phyloP scores from a whole-genome alignment of 768 basidiomycete species.

The Tephrocybe sp. region DNA sequence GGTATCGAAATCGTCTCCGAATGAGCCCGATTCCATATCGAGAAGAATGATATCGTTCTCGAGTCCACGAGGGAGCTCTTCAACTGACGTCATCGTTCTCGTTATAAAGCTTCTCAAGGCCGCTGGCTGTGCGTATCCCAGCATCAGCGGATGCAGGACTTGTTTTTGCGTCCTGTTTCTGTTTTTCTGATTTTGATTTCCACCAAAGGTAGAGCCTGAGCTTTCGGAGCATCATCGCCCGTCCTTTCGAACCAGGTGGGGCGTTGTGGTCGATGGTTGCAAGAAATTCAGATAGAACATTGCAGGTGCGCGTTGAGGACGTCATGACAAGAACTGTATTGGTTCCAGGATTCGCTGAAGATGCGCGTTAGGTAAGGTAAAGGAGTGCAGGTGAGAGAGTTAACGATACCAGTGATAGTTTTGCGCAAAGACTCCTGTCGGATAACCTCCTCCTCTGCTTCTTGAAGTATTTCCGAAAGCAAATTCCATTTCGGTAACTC shows the following conservation, averaged over 20 bases:
- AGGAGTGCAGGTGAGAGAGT: not conserved
- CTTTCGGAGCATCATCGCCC: conserved; percentile 76
- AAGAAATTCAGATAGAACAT: conserved; percentile 77
- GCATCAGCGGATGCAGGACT: conserved; percentile 24
- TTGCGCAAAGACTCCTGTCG: conserved; percentile 46
- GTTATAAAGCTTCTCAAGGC: conserved; percentile 24
- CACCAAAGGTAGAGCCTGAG: conserved; percentile 75
- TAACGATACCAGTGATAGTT: conserved; percentile 23
- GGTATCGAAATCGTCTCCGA: conserved; percentile 63
- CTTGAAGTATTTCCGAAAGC: conserved; percentile 79
- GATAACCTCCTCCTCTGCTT: conserved; percentile 85
- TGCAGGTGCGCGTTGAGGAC: conserved; percentile 71
- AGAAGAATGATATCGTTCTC: conserved; percentile 27
- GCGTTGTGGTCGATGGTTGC: conserved; percentile 57
- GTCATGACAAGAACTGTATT: conserved; percentile 89
- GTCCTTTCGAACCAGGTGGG: conserved; percentile 61
- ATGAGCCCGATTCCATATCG: conserved; percentile 35
- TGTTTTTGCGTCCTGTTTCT: conserved; percentile 33
- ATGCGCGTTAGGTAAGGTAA: not conserved
- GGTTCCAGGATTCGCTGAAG: conserved; percentile 45
- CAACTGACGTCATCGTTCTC: conserved; percentile 51
- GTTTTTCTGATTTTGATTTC: conserved; percentile 56
- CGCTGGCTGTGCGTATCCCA: conserved; percentile 18
- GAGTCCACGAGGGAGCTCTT: no score
- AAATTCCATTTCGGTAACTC: conserved; percentile 94